Base-by-base conservation (phyloP, 176 grass and related monocot species). In the Paspalum notatum region DNA sequence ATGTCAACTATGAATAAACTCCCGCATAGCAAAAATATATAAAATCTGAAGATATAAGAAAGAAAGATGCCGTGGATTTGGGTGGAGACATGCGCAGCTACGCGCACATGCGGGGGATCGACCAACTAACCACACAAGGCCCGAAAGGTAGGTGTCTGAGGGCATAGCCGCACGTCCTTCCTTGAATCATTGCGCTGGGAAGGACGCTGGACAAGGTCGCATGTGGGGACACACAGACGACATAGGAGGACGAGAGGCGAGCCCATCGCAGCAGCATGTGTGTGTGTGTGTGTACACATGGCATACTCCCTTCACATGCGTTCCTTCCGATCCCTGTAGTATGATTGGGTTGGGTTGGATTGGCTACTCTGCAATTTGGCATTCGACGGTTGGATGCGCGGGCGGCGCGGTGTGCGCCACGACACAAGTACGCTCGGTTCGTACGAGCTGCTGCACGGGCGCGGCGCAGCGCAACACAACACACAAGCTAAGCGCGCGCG, bases 81-180 rank as follows among this genome's bases (percentile, higher is more conserved):
- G 56, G 7, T 18, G 42, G 27, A 52, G 80, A 53, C 69, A 74
- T 54, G 69, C 26, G 37, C 46, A 64, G 27, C 68, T 82, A 73
- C 15, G 68, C 57, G 57, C 80, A 74, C 69, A 82, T 64, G 69
- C 37, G 63, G 0, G 66, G 43, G 46, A 76, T 73, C 45, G 45
- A 82, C 80, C 79, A 62, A 82, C 80, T 67, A 62, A 61, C 67
- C 54, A 32, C 74, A 37, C 74, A 62, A 62, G 32, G 43, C 74
- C 74, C 74, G 13, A 77, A 65, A 50, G 44, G 43, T 8, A 32
- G 75, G 59, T 39, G 70, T 50, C 60, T n/a, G 49, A 66, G 20
- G 74, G 53, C 41, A 32, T 82, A 67, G 79, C 67, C 43, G 66
- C 64, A 71, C 79, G 79, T 81, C 77, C 48, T 42, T 81, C 77